A percentile compares a stretch with the other conserved stretches of the same genome.
phyloP scores from a whole-genome alignment of 306 rosid species.

The Cicer pinnatifidum region DNA sequence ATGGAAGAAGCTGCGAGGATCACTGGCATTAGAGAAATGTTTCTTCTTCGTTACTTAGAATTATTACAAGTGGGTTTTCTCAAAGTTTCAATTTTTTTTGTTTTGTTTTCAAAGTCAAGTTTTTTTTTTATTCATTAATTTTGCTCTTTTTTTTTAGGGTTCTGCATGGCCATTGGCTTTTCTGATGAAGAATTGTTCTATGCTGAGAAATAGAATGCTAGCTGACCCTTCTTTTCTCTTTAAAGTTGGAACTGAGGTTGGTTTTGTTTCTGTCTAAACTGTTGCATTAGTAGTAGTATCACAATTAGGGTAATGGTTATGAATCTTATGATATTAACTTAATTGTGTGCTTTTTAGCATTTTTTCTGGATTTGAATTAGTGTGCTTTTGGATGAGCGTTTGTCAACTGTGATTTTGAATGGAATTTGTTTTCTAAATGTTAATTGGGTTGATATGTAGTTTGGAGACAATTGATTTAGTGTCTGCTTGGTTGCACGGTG shows the following conservation, averaged over 20 bases:
- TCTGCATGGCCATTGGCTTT: slow-evolving; percentile 69
- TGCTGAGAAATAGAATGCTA: slow-evolving; percentile 86
- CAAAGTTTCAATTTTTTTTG: slow-evolving; percentile 15
- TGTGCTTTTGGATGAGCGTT: too few species aligned
- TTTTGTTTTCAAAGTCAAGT: background rate
- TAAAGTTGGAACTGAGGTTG: slow-evolving; percentile 89
- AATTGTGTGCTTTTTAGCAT: background rate
- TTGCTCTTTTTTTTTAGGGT: slow-evolving; percentile 49
- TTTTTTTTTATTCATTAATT: background rate
- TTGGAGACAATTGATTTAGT: background rate
- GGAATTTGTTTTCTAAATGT: background rate
- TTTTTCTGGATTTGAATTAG: background rate
- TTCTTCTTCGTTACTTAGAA: slow-evolving; percentile 77
- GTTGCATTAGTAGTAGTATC: background rate
- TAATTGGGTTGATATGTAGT: background rate
- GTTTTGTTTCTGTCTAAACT: background rate
- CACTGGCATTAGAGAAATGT: slow-evolving; percentile 67
- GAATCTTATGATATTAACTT: background rate
- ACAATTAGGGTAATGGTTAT: background rate
- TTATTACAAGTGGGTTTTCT: slow-evolving; percentile 61
- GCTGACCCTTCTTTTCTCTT: slow-evolving; percentile 94
- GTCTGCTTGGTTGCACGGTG: too few species aligned
- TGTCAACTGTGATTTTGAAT: too few species aligned
- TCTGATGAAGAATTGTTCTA: slow-evolving; percentile 71
- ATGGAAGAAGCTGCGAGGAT: slow-evolving; percentile 77